Evolutionary conservation across 352 stramenopile genomes (phyloP).

Genomic region (Paralagenidium karlingii): DNA sequence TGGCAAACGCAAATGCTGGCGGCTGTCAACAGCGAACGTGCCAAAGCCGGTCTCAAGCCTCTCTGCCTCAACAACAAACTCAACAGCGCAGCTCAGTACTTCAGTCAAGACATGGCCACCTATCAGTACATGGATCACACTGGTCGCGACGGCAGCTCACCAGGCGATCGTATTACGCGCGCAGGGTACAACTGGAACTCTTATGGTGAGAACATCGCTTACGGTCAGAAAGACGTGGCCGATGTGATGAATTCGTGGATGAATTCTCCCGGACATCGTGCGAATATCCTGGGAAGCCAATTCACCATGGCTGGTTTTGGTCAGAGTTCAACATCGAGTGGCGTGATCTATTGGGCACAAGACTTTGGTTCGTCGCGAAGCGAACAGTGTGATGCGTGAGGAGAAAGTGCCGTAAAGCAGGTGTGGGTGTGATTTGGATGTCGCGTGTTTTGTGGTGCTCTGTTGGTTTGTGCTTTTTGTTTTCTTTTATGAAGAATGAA

Average conservation of each 20-base stretch:
- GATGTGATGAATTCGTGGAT: conserved; percentile 35
- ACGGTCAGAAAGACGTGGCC: conserved; percentile 18
- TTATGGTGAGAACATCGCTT: conserved; percentile 37
- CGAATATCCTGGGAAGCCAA: conserved; percentile 22
- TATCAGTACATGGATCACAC: conserved; percentile 31
- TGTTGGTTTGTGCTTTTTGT: too few relatives aligned
- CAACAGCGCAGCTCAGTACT: conserved; percentile 10
- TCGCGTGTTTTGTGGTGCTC: too few relatives aligned
- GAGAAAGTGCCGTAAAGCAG: too few relatives aligned
- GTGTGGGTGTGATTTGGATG: too few relatives aligned
- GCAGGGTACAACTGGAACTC: conserved; percentile 25
- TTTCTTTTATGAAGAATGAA: too few relatives aligned
- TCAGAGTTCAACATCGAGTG: conserved; percentile 5
- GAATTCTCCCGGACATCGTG: conserved; percentile 28
- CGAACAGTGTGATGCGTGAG: conserved; percentile 6
- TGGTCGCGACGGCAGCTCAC: conserved; percentile 25
- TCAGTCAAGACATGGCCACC: conserved; percentile 29
- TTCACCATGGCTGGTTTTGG: conserved; percentile 9
- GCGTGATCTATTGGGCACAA: conserved; percentile 39
- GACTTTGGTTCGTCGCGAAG: conserved; percentile 18
- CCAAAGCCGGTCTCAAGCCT: conserved; percentile 10
- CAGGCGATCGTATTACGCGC: conserved; percentile 20
- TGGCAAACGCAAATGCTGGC: conserved; percentile 30
- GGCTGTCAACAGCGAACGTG: conserved; percentile 31
- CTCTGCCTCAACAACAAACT: conserved; percentile 29